Base-by-base conservation (phyloP, 2,329 filamentous ascomycete species). In the Zasmidium angulare region DNA sequence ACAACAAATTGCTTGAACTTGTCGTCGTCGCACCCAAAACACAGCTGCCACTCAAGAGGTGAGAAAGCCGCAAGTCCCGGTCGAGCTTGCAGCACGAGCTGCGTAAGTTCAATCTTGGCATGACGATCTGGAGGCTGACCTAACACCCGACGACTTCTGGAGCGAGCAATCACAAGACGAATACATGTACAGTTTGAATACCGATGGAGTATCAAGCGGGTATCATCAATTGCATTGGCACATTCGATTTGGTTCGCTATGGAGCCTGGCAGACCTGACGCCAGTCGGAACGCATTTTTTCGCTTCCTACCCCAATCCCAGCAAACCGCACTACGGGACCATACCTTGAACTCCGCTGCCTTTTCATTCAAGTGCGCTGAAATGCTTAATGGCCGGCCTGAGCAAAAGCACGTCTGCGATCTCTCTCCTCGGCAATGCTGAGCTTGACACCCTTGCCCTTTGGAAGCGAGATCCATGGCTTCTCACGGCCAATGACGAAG, bases 401-500 rank as follows among this genome's bases (percentile, higher is more conserved):
- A 71, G 81, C 79, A 70, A 82, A 77, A 70, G 93, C 91, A 77
- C 95, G 90, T 79, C 93, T 91, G 82, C 93, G 93, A 83, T 99
- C 93, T 86, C 93, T 88, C 91, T 99, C 93, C 86, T 99, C 93
- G 73, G 93, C 92, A 77, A 99, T 98, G 78, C 89, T 88, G 81
- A 98, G 91, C 91, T 97, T 96, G 86, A 99, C 95, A 91, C 95
- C 95, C 89, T 97, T 97, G 85, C 95, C 95, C 91, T 98, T 99
- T 81, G 95, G 96, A 79, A 99, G 88, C 75, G 91, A 96, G 84
- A 99, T 88, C 95, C 95, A 99, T 77, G 95, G 93, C 90, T 98
- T 98, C 78, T 99, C 95, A 75, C 88, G 86, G 76, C 95, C 95
- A 75, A 99, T 97, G 84, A 99, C 89, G 85, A 99, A 99, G 76